phyloP scores from a whole-genome alignment of 345 rosid genomes.

The Euphorbia lathyris region DNA sequence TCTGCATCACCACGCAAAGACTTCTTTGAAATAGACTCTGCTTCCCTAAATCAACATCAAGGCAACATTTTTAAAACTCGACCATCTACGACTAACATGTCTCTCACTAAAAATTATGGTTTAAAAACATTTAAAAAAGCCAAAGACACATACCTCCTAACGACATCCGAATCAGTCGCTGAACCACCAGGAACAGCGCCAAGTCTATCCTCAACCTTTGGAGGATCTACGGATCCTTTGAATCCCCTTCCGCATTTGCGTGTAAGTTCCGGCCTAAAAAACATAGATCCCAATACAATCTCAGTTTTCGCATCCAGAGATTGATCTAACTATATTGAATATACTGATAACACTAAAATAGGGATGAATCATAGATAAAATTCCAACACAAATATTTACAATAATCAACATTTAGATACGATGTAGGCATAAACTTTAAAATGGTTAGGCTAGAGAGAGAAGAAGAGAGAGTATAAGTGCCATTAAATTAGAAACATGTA shows the following conservation, averaged over 20 bases:
- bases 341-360: neutral
- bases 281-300: conserved; percentile 26
- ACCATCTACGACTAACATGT: neutral
- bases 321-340: no score
- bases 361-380: neutral
- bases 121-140: neutral
- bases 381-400: neutral
- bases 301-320: neutral
- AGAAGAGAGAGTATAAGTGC: no score
- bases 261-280: conserved; percentile 65
- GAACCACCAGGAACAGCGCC: conserved; percentile 87
- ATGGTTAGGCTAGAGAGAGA: no score
- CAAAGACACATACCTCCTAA: conserved; percentile 53
- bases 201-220: conserved; percentile 87
- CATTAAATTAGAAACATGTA: no score
- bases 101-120: neutral
- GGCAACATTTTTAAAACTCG: neutral
- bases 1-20: conserved; percentile 78
- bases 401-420: neutral
- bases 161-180: conserved; percentile 96
- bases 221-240: conserved; percentile 68
- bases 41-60: conserved; percentile 49
- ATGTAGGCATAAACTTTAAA: neutral
- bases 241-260: conserved; percentile 71
- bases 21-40: conserved; percentile 89